Conservation (phyloP, 2,329 filamentous ascomycete genomes). For the Nothopassalora personata region DNA sequence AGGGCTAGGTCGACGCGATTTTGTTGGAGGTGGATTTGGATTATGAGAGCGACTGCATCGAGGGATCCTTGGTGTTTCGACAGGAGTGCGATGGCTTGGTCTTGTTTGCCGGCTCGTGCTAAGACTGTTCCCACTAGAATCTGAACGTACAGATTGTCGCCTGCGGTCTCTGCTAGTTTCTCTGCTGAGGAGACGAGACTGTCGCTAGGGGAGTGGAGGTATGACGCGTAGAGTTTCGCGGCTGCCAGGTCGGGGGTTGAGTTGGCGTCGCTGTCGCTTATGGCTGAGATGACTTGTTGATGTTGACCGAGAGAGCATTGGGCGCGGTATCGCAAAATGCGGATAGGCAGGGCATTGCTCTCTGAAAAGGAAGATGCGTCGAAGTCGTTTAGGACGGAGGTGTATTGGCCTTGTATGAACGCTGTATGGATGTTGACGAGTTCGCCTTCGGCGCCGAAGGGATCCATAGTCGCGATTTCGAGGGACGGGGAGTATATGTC, state of each 20-base stretch:
- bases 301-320: slow-evolving; percentile 77
- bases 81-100: slow-evolving; percentile 76
- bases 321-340: slow-evolving; percentile 73
- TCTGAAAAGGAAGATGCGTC: slow-evolving; percentile 72
- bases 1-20: slow-evolving; percentile 86
- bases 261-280: slow-evolving; percentile 58
- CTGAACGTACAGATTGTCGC: slow-evolving; percentile 76
- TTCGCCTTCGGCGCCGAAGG: slow-evolving; percentile 61
- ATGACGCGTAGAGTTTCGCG: slow-evolving; percentile 69
- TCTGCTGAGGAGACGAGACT: slow-evolving; percentile 55
- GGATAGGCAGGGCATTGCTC: slow-evolving; percentile 70
- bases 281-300: slow-evolving; percentile 63
- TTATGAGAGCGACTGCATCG: slow-evolving; percentile 74
- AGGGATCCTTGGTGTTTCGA: slow-evolving; percentile 77
- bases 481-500: background rate
- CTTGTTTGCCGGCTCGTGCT: slow-evolving; percentile 71
- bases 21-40: slow-evolving; percentile 87
- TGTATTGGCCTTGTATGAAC: slow-evolving; percentile 75
- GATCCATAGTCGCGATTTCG: slow-evolving; percentile 46
- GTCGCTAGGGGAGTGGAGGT: slow-evolving; percentile 33
- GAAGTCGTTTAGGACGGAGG: slow-evolving; percentile 72
- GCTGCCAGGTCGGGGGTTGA: slow-evolving; percentile 63
- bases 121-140: slow-evolving; percentile 76
- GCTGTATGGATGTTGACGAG: slow-evolving; percentile 63
- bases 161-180: slow-evolving; percentile 59